Evolutionary conservation across 2,329 filamentous ascomycete genomes (phyloP).

Genomic region (Xylariaceae sp.): DNA sequence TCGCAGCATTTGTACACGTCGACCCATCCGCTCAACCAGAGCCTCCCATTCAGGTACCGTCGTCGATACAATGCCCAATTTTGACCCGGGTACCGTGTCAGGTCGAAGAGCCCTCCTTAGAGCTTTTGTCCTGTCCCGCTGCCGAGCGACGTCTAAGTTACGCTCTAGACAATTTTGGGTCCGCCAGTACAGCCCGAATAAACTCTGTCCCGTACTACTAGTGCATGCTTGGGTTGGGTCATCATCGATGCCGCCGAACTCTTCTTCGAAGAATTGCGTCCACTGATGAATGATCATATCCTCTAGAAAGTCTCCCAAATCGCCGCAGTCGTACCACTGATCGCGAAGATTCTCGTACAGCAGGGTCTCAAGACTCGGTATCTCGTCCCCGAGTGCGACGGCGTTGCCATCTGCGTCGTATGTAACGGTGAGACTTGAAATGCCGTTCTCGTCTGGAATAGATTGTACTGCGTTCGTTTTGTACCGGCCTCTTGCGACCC

Average conservation of each 20-base stretch:
- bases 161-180: constrained; percentile 33
- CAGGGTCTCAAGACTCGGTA: constrained; percentile 25
- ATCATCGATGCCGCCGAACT: constrained; percentile 21
- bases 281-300: constrained; percentile 28
- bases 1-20: constrained; percentile 24
- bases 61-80: not conserved
- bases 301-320: constrained; percentile 16
- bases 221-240: constrained; percentile 3
- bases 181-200: constrained; percentile 33
- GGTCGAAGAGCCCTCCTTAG: not conserved
- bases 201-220: constrained; percentile 8
- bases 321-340: not conserved
- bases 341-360: constrained; percentile 21
- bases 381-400: constrained; percentile 14
- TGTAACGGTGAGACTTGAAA: not conserved
- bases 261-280: constrained; percentile 34
- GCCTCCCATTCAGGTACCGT: constrained; percentile 27
- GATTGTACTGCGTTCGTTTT: constrained; percentile 1
- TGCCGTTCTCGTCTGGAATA: constrained; percentile 3
- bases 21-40: constrained; percentile 30
- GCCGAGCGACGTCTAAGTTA: constrained; percentile 29
- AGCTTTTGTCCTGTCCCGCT: not conserved
- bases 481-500: constrained; percentile 19
- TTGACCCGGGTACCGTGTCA: not conserved
- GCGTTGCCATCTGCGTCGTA: not conserved